Evolutionary conservation across 306 rosid genomes (phyloP).

Genomic region (Trifolium pratense): DNA sequence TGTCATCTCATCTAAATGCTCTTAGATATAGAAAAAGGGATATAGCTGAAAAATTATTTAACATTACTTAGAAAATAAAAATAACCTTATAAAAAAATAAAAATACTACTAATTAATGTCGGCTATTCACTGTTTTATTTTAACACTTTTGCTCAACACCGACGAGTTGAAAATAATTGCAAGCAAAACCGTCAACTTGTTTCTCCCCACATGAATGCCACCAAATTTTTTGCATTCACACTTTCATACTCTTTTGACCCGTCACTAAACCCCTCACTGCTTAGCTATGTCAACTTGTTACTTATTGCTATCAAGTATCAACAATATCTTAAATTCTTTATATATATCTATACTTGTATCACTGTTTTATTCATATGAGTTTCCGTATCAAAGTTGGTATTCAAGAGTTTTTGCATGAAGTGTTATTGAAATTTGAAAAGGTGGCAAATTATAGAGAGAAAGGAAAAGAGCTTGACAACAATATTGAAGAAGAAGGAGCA

Average conservation of each 20-base stretch:
- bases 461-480: slow-evolving; percentile 17
- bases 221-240: slow-evolving; percentile 40
- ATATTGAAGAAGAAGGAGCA: background rate
- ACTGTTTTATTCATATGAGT: background rate
- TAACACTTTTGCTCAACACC: slow-evolving; percentile 8
- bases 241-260: slow-evolving; percentile 12
- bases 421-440: background rate
- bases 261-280: background rate
- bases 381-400: no score
- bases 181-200: slow-evolving; percentile 20
- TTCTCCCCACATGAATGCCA: slow-evolving; percentile 2
- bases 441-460: slow-evolving; percentile 39
- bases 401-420: background rate
- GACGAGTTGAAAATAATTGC: slow-evolving; percentile 15
- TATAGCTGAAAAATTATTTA: no score
- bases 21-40: no score
- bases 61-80: no score
- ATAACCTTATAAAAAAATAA: background rate
- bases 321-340: background rate
- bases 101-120: slow-evolving; percentile 32
- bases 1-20: no score
- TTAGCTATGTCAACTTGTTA: background rate
- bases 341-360: background rate
- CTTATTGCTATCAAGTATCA: background rate
- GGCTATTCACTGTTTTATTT: slow-evolving; percentile 28